These are phyloP conservation scores for Marasmius oreades DNA, from an alignment of 1,284 basidiomycete genomes.

Conservation along the genomic window DNA sequence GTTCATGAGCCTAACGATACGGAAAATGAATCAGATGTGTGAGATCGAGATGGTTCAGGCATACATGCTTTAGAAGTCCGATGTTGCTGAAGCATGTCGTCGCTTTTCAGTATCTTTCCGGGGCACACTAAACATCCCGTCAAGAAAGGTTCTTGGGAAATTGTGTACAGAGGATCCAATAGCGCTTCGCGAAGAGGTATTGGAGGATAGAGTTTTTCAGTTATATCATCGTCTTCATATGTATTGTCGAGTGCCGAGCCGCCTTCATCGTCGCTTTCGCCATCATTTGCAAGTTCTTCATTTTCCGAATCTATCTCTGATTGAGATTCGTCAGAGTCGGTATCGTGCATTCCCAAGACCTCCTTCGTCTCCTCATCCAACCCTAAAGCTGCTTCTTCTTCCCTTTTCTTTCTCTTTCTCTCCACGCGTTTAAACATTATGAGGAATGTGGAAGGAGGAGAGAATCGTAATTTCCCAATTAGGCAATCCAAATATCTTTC, in stretches of 20 bases:
- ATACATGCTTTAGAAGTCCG: slow-evolving; percentile 62
- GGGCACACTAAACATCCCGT: slow-evolving; percentile 72
- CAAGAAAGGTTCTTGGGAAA: slow-evolving; percentile 47
- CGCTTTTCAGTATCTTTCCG: slow-evolving; percentile 67
- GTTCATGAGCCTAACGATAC: slow-evolving; percentile 53
- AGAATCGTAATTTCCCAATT: too few species aligned
- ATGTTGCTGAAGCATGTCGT: slow-evolving; percentile 60
- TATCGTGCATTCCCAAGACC: slow-evolving; percentile 68
- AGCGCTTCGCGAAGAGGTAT: slow-evolving; percentile 62
- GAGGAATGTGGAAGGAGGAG: neutral
- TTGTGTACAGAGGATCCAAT: slow-evolving; percentile 58
- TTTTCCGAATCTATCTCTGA: slow-evolving; percentile 28
- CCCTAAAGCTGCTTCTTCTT: slow-evolving; percentile 68
- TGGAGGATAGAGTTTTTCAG: slow-evolving; percentile 31
- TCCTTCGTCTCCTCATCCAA: slow-evolving; percentile 70
- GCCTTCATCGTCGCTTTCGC: slow-evolving; percentile 23
- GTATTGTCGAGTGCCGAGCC: slow-evolving; percentile 23
- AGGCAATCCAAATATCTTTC: neutral
- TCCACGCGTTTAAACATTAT: slow-evolving; percentile 82
- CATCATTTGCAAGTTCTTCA: slow-evolving; percentile 21
- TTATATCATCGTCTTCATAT: slow-evolving; percentile 24
- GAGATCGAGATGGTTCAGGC: slow-evolving; percentile 20
- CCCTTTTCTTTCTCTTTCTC: slow-evolving; percentile 60
- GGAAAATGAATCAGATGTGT: slow-evolving; percentile 14
- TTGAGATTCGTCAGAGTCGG: slow-evolving; percentile 38